These are phyloP conservation scores for Gardenia jasminoides DNA, from an alignment of 257 asterid genomes.

Conservation along the genomic window DNA sequence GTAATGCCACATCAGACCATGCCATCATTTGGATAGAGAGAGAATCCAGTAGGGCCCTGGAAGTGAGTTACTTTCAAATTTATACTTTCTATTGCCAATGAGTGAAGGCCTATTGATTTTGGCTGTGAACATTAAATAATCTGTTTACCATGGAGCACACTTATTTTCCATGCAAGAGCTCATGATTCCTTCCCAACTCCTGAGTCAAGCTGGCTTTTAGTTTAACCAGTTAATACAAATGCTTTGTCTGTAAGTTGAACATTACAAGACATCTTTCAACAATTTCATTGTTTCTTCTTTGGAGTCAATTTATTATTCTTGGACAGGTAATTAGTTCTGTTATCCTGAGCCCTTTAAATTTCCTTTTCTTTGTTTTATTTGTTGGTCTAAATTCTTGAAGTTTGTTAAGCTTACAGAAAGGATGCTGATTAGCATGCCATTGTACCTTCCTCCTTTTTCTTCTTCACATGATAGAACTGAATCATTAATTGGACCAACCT, in stretches of 20 bases:
- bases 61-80: constrained; percentile 43
- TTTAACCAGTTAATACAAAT: background rate
- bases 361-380: background rate
- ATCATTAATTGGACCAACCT: background rate
- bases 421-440: background rate
- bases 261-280: background rate
- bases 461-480: background rate
- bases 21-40: constrained; percentile 81
- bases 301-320: background rate
- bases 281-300: background rate
- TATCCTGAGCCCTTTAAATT: background rate
- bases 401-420: background rate
- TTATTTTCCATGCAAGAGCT: background rate
- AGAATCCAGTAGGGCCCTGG: constrained; percentile 70
- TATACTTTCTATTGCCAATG: background rate
- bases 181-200: too few species aligned
- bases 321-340: background rate
- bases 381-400: background rate
- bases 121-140: background rate
- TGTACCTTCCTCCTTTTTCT: background rate
- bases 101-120: background rate
- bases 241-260: background rate
- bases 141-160: background rate
- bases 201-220: background rate
- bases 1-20: constrained; percentile 89